Evolutionary conservation across 2,329 filamentous ascomycete genomes (phyloP), one percentile per base, ranked within the genome.

Genomic region (Aspergillus eucalypticola): DNA sequence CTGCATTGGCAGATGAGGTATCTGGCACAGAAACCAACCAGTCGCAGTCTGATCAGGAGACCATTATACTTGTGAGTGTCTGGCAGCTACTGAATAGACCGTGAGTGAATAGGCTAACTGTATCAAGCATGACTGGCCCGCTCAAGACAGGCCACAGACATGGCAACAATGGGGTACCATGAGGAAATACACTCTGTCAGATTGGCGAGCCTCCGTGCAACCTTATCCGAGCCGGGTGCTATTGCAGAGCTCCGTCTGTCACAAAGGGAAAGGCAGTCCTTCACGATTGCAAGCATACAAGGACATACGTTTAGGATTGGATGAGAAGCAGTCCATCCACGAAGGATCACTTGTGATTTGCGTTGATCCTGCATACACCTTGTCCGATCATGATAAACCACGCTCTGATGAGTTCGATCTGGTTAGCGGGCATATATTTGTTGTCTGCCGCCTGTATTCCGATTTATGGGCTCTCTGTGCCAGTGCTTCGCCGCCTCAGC

Each of bases 381-480:
- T 64, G 21, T 51, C 67, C 8, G 59, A 58, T 29, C 60, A 52
- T 13, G 58, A 66, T 7, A 56, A 67, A 35, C 60, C 54, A 29
- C 46, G 48, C 3, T 8, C 55, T 3, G 73, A 76, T 44, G 67
- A 71, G 56, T 74, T 73, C 57, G 63, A 70, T 11, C 60, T 75
- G 8, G 46, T 60, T 3, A 56, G 60, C 51, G 73, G 73, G 7
- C 70, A 73, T 32, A 54, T 74, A 0, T 75, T 69, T 48, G 61
- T 75, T 25, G 63, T 76, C 39, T 71, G 69, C 46, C 66, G 62
- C 3, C 58, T 76, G 50, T 75, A 73, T 60, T 67, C 70, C 11
- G 73, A 76, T 51, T 53, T 75, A 29, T 76, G 73, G 73, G 72
- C 73, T 49, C 67, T 73, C 4, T 76, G 73, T 59, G 61, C 65